Percentiles rank a stretch among this genome's conserved stretches.
Evolutionary conservation across 164 flowering plant genomes (phyloP).

Genomic region (Aristolochia contorta): DNA sequence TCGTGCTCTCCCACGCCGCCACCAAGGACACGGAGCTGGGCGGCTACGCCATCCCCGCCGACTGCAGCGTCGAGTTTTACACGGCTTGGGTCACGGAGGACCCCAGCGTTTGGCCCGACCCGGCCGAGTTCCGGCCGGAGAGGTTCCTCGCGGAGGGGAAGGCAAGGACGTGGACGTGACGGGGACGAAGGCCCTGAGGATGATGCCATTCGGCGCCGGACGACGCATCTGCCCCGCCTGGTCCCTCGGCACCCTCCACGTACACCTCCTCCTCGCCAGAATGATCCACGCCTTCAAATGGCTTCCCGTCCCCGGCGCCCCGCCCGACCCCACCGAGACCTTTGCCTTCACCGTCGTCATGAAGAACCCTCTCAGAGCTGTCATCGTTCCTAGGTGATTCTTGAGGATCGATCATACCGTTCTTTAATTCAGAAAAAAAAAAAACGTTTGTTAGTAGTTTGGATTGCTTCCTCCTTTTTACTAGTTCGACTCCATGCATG

Average conservation of each 20-base stretch:
- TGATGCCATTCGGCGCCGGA: constrained; percentile 91
- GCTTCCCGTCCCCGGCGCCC: constrained; percentile 43
- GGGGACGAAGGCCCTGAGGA: constrained; percentile 53
- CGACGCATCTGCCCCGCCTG: constrained; percentile 79
- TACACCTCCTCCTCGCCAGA: constrained; percentile 50
- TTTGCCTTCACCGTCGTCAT: constrained; percentile 87
- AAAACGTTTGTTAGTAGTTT: too few relatives aligned
- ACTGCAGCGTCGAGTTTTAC: constrained; percentile 63
- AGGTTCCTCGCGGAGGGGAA: constrained; percentile 63
- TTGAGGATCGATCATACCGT: too few relatives aligned
- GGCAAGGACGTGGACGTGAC: constrained; percentile 73
- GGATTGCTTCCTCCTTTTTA: too few relatives aligned
- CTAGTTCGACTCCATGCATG: too few relatives aligned
- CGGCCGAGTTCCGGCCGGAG: constrained; percentile 72
- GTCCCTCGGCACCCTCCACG: constrained; percentile 63
- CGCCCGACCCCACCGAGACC: constrained; percentile 79
- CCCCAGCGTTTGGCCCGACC: constrained; percentile 59
- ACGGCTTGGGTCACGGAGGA: constrained; percentile 77
- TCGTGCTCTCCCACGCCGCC: constrained; percentile 66
- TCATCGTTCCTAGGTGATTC: constrained; percentile 52
- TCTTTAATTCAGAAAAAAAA: too few relatives aligned
- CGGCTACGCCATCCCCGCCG: constrained; percentile 61
- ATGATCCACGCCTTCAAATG: constrained; percentile 85
- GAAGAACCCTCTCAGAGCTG: constrained; percentile 80
- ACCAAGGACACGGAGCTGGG: constrained; percentile 52